Evolutionary conservation across 148 eudicot species (phyloP).

Genomic region (Cornus controversa): DNA sequence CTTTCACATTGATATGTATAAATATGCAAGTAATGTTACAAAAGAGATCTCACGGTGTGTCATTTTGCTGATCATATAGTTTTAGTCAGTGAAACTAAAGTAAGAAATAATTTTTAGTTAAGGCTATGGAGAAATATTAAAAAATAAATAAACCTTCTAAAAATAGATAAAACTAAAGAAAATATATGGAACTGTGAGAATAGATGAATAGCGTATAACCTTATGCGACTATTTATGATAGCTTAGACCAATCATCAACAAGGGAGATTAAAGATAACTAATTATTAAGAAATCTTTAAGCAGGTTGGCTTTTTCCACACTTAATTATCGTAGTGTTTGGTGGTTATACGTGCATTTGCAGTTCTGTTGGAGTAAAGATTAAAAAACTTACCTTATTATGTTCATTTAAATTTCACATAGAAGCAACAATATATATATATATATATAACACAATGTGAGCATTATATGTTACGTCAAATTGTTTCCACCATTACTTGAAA

Average conservation of each 20-base stretch:
- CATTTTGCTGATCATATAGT: background rate
- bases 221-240: background rate
- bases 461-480: background rate
- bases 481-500: background rate
- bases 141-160: background rate
- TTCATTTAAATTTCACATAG: background rate
- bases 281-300: background rate
- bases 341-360: background rate
- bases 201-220: background rate
- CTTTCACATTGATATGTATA: background rate
- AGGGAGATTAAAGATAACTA: background rate
- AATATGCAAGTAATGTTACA: background rate
- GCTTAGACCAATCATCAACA: background rate
- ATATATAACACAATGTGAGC: background rate
- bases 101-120: background rate
- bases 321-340: background rate
- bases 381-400: background rate
- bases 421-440: no score
- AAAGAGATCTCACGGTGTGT: background rate
- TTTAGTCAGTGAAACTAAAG: background rate
- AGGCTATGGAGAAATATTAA: background rate
- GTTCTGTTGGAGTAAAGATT: background rate
- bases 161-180: background rate
- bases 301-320: background rate
- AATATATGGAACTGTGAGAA: background rate